Conservation (phyloP, 2,329 filamentous ascomycete species). For the Colletotrichum costaricense region DNA sequence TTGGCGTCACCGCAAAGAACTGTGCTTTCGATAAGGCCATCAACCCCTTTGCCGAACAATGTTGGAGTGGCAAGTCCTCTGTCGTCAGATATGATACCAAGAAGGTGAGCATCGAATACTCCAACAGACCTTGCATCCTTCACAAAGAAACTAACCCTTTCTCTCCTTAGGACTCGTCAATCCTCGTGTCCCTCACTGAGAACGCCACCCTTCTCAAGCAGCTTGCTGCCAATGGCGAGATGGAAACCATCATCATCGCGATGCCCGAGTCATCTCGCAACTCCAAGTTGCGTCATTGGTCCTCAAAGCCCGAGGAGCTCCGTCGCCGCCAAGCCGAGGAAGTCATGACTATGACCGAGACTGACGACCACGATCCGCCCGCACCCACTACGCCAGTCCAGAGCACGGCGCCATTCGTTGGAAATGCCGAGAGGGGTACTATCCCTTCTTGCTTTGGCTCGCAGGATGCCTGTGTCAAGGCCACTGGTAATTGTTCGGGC, state of each 20-base stretch:
- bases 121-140: background rate
- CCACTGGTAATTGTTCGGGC: constrained; percentile 83
- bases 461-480: constrained; percentile 73
- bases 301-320: constrained; percentile 53
- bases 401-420: constrained; percentile 45
- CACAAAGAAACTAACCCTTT: background rate
- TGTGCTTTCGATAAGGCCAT: constrained; percentile 53
- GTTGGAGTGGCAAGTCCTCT: constrained; percentile 57
- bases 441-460: constrained; percentile 82
- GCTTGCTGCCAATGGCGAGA: constrained; percentile 59
- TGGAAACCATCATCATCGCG: constrained; percentile 68
- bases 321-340: constrained; percentile 61
- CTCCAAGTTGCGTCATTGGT: constrained; percentile 53
- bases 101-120: constrained; percentile 48
- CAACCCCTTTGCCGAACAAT: constrained; percentile 55
- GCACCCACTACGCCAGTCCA: constrained; percentile 30
- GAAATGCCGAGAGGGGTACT: constrained; percentile 49
- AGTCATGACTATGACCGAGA: constrained; percentile 54
- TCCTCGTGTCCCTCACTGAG: constrained; percentile 56
- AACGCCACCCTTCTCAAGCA: constrained; percentile 57
- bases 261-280: constrained; percentile 59
- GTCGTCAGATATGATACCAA: constrained; percentile 56
- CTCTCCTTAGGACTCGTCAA: constrained; percentile 41
- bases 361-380: constrained; percentile 39
- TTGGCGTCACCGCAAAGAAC: constrained; percentile 48